These are phyloP conservation scores for Lumnitzera littorea DNA, from an alignment of 345 rosid genomes.

Conservation along the genomic window DNA sequence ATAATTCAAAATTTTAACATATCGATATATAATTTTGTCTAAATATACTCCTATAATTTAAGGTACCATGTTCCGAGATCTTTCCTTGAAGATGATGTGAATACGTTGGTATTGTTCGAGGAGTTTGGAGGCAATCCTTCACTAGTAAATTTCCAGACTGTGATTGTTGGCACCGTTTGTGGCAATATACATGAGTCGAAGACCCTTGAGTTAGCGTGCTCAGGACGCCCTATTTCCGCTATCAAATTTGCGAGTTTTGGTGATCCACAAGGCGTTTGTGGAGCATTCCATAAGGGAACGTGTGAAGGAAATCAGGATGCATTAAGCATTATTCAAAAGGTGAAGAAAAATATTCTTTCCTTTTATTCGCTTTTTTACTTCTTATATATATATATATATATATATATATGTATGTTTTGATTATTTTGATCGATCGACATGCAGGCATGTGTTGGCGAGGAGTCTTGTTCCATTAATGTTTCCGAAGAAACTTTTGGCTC, in stretches of 20 bases:
- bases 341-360: not conserved
- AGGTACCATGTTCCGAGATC: conserved; percentile 43
- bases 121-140: conserved; percentile 35
- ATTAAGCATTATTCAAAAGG: not conserved
- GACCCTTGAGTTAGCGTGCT: conserved; percentile 28
- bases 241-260: conserved; percentile 42
- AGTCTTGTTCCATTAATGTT: conserved; percentile 16
- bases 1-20: not conserved
- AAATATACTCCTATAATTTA: not conserved
- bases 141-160: conserved; percentile 18
- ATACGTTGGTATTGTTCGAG: conserved; percentile 32
- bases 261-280: conserved; percentile 23
- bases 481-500: conserved; percentile 23
- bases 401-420: too few relatives aligned
- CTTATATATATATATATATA: not conserved
- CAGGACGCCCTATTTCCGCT: conserved; percentile 13
- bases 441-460: conserved; percentile 29
- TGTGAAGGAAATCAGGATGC: conserved; percentile 8
- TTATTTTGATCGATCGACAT: not conserved
- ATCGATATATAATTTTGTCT: too few relatives aligned
- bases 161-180: conserved; percentile 22
- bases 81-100: conserved; percentile 7
- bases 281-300: conserved; percentile 13
- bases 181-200: conserved; percentile 21
- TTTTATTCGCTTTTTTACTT: not conserved